Percentiles rank a stretch among this genome's conserved stretches.
Evolutionary conservation across 1,139 yeast species (phyloP).

Genomic region (Trichomonascaceae sp.): DNA sequence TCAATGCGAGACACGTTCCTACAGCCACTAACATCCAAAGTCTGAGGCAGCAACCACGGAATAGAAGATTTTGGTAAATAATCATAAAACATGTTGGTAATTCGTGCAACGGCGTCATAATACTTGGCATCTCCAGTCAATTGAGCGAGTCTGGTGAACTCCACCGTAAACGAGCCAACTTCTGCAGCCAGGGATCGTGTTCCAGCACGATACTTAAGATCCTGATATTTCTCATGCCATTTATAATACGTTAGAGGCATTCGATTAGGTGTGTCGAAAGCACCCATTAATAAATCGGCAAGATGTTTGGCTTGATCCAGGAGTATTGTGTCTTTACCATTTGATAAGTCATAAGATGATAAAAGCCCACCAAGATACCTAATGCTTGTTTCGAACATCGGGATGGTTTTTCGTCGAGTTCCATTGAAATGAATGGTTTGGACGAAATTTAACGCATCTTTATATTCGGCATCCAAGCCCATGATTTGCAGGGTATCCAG

Average conservation of each 20-base stretch:
- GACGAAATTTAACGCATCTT: constrained; percentile 47
- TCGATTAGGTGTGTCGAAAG: constrained; percentile 64
- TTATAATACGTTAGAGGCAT: constrained; percentile 62
- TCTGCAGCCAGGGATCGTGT: constrained; percentile 51
- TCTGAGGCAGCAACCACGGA: constrained; percentile 40
- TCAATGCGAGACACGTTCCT: constrained; percentile 13
- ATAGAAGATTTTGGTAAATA: constrained; percentile 30
- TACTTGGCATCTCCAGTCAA: constrained; percentile 54
- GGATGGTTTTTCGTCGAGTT: constrained; percentile 41
- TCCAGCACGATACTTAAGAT: constrained; percentile 27
- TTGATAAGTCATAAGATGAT: constrained; percentile 61
- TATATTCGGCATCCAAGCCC: constrained; percentile 51
- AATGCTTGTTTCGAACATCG: constrained; percentile 67
- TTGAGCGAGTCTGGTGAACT: constrained; percentile 61
- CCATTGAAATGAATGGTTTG: constrained; percentile 47
- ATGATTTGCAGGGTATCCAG: constrained; percentile 62
- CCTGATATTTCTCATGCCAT: constrained; percentile 42
- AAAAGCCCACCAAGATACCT: constrained; percentile 68
- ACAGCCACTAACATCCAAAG: constrained; percentile 49
- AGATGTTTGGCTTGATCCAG: constrained; percentile 55
- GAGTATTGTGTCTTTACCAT: constrained; percentile 42
- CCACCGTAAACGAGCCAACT: constrained; percentile 62
- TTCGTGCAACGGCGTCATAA: constrained; percentile 41
- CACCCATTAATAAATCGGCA: constrained; percentile 62
- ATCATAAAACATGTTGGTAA: constrained; percentile 37